These are phyloP conservation scores for Triadica sebifera DNA, from an alignment of 345 rosid genomes.

Conservation along the genomic window DNA sequence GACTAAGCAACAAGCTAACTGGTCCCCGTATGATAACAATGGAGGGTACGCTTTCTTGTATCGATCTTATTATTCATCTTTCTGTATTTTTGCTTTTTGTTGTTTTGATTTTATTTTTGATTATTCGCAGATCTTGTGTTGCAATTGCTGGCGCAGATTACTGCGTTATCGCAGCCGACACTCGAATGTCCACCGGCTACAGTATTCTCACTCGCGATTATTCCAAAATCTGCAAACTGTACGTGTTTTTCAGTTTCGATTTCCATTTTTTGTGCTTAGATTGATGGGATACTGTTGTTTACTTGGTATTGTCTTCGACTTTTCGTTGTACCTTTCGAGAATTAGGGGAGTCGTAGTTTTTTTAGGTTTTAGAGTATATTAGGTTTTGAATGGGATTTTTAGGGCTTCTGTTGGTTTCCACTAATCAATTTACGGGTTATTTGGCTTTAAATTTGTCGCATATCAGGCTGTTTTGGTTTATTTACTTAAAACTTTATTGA, in stretches of 20 bases:
- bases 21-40: conserved; percentile 96
- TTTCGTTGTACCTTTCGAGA: background rate
- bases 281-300: background rate
- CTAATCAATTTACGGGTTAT: too few relatives aligned
- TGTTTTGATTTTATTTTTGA: background rate
- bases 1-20: conserved; percentile 78
- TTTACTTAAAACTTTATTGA: too few relatives aligned
- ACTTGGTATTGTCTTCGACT: background rate
- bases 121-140: conserved; percentile 64
- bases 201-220: conserved; percentile 83
- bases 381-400: too few relatives aligned
- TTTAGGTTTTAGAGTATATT: background rate
- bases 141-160: conserved; percentile 94
- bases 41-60: conserved; percentile 62
- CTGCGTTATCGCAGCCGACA: conserved; percentile 93
- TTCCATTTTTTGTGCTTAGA: background rate
- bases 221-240: conserved; percentile 87
- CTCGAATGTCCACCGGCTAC: conserved; percentile 95
- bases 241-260: conserved; percentile 12
- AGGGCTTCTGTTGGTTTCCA: too few relatives aligned
- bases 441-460: too few relatives aligned
- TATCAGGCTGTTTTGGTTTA: too few relatives aligned
- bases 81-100: background rate
- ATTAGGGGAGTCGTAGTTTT: background rate
- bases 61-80: background rate